Percentiles rank a stretch among this genome's conserved stretches.
These are phyloP conservation scores for Dictyostelium citrinum DNA, from an alignment of 78 protist species.

Conservation along the genomic window DNA sequence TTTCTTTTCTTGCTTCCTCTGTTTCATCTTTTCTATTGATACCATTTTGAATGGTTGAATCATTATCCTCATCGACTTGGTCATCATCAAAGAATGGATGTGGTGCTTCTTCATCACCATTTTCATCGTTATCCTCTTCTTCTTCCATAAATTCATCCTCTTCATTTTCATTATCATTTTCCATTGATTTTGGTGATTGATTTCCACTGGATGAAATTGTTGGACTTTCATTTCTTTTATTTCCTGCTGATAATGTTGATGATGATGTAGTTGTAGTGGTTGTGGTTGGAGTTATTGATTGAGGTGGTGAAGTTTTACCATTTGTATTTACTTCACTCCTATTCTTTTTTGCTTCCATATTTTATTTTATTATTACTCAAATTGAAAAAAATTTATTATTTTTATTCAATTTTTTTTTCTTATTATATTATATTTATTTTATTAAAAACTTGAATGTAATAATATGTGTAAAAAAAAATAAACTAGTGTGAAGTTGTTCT, in stretches of 20 bases:
- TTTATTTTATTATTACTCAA: not conserved
- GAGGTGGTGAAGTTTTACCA: not conserved
- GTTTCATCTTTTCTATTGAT: conserved; percentile 39
- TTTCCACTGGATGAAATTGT: not conserved
- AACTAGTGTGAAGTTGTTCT: not conserved
- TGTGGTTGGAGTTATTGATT: not conserved
- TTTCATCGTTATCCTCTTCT: not conserved
- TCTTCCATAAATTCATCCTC: conserved; percentile 40
- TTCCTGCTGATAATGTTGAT: not conserved
- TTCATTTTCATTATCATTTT: not conserved
- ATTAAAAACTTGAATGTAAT: no score
- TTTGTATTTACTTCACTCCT: not conserved
- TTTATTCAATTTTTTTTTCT: no score
- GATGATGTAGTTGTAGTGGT: not conserved
- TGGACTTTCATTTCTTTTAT: not conserved
- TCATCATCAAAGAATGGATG: conserved; percentile 45
- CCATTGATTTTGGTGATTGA: conserved; percentile 13
- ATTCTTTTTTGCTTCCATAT: not conserved
- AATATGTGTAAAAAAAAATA: no score
- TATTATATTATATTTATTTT: no score
- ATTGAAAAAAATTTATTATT: no score
- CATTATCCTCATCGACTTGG: not conserved
- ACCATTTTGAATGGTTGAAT: not conserved
- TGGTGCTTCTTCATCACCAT: not conserved
- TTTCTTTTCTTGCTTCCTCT: conserved; percentile 19